A percentile compares a stretch with the other conserved stretches of the same genome.
phyloP scores from a whole-genome alignment of 768 basidiomycete species.

The Panaeolus cyanescens region DNA sequence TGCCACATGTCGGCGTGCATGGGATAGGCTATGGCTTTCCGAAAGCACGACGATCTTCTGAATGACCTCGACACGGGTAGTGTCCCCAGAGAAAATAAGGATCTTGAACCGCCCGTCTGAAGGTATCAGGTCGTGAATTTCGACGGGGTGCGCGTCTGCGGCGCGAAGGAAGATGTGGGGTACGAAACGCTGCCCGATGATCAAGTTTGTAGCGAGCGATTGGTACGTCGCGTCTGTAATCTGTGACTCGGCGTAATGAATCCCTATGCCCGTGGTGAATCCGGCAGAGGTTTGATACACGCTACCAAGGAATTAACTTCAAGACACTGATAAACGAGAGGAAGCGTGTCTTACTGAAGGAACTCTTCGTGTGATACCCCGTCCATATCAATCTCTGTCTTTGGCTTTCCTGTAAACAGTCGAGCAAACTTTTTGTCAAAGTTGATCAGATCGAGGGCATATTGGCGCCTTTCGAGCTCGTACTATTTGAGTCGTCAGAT shows the following conservation, averaged over 20 bases:
- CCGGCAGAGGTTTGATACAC: slow-evolving; percentile 54
- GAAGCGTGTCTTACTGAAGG: slow-evolving; percentile 29
- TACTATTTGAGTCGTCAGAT: slow-evolving; percentile 45
- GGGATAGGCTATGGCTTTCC: slow-evolving; percentile 16
- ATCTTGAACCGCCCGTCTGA: slow-evolving; percentile 58
- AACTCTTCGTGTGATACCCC: slow-evolving; percentile 59
- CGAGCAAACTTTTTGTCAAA: slow-evolving; percentile 68
- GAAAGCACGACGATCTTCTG: slow-evolving; percentile 32
- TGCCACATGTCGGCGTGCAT: background rate
- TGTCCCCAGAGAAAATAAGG: slow-evolving; percentile 55
- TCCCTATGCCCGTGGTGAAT: slow-evolving; percentile 56
- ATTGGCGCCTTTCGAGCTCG: slow-evolving; percentile 65
- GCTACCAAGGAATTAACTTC: slow-evolving; percentile 22
- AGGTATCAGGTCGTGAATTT: slow-evolving; percentile 55
- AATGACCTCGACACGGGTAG: slow-evolving; percentile 27
- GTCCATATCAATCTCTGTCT: slow-evolving; percentile 43
- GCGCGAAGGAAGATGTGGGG: slow-evolving; percentile 51
- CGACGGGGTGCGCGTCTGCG: slow-evolving; percentile 49
- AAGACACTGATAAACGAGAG: background rate
- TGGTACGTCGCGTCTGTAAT: slow-evolving; percentile 43
- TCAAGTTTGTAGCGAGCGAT: slow-evolving; percentile 37
- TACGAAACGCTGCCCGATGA: slow-evolving; percentile 53
- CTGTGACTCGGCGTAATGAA: slow-evolving; percentile 49
- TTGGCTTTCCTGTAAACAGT: slow-evolving; percentile 68
- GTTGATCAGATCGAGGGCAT: slow-evolving; percentile 70